Base-by-base conservation (phyloP, 805 yeast species). In the Torulaspora gathmanii region DNA sequence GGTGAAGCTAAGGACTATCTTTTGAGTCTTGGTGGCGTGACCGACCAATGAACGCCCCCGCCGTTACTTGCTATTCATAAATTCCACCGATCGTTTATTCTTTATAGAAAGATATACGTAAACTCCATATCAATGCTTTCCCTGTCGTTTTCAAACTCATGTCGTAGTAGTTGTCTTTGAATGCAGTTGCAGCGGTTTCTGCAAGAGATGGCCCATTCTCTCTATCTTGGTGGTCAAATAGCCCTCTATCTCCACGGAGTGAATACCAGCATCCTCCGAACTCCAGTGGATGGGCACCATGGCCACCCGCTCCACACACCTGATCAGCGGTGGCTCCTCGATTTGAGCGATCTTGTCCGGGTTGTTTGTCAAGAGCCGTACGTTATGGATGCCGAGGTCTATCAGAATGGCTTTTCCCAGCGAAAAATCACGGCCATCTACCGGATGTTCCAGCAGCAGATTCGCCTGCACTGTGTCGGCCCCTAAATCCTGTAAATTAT, bases 391-490 rank as follows among this genome's bases (percentile, higher is more conserved):
- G 9, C 89, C 93, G 53, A 93, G 72, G 65, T 93, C 99, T 37
- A 83, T 61, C 42, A 93, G 71, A 30, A 93, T 93, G 2, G 98
- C 93, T 8, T 97, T 93, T 5, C 98, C 99, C 49, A 93, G 71
- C 1, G 93, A 82, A 63, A 91, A 93, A 36, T 90, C 84, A 57
- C 99, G 80, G n/a, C 86, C 95, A 66, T 93, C 99, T 0, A 97
- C 98, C 5, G 99, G 99, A 59, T 93, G 99, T 56, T 96, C 78
- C 51, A 93, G 74, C 70, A 93, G 65, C 47, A 93, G 70, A 66
- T 93, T 93, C 7, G 99, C 99, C 65, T 90, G 95, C 3, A 93
- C 98, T 0, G 99, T 93, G 65, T 93, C 99, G 6, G 98, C 98
- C 5, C 99, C 99, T 46, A 93, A 72, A 68, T 93, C 99, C 70